Percentiles rank a stretch among this genome's conserved stretches.
Evolutionary conservation across 2,329 filamentous ascomycete species (phyloP).

Genomic region (Davidsoniella neocaledoniae): DNA sequence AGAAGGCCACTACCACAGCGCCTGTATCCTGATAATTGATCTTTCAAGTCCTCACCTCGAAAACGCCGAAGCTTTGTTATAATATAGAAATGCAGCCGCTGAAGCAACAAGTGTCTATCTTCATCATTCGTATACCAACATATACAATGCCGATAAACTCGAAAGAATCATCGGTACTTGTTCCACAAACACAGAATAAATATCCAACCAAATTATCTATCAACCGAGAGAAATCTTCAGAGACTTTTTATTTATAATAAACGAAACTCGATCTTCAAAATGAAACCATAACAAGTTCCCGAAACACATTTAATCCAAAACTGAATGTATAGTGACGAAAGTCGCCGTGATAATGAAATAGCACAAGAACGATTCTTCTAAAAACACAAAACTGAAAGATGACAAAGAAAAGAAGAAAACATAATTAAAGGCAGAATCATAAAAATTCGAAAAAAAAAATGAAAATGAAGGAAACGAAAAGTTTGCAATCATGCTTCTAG

Average conservation of each 20-base stretch:
- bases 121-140: no score
- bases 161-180: no score
- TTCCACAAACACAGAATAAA: no score
- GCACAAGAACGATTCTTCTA: not conserved
- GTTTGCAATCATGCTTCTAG: not conserved
- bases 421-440: not conserved
- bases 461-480: not conserved
- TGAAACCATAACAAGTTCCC: not conserved
- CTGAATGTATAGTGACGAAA: not conserved
- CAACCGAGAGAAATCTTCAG: not conserved
- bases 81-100: no score
- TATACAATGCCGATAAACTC: no score
- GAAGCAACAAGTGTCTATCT: no score
- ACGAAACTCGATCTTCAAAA: no score
- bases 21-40: not conserved
- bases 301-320: not conserved
- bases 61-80: no score
- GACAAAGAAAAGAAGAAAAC: slow-evolving; percentile 1
- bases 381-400: not conserved
- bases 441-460: not conserved
- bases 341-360: not conserved
- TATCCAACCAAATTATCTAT: no score
- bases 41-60: not conserved
- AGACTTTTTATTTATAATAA: not conserved
- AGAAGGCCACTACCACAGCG: slow-evolving; percentile 28